Evolutionary conservation across 139 green algal species (phyloP), one percentile per base, ranked within the genome.

Genomic region (Picochlorum sp.): DNA sequence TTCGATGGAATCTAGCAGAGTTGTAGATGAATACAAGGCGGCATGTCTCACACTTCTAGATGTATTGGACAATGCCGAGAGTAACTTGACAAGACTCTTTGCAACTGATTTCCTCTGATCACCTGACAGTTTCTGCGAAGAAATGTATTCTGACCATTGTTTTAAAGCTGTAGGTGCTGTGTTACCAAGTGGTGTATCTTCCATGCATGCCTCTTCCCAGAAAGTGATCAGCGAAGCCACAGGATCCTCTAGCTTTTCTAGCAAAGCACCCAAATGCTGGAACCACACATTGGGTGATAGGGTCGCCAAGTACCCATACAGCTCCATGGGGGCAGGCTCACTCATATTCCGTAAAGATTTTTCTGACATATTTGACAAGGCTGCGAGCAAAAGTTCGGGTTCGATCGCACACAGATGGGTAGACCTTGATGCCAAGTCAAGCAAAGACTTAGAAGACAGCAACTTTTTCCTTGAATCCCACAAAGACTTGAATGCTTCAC

Each of bases 41-140:
- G 70, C 63, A 1, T n/a, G 7, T 11, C 70, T 62, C 44, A 72
- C 49, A 11, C 10, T 49, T 13, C 45, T 28, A 45, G 45, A n/a
- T 10, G 70, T 50, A 57, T 68, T 54, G 63, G 26, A 23, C 34
- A 76, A 31, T 34, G 38, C 47, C 9, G 47, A 54, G 16, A 54
- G 47, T 21, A 54, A 24, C 18, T 54, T 54, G 18, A 21, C 16
- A 54, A 41, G 5, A 41, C 34, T 41, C 34, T 41, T 6, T 11
- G 34, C 7, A 4, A 41, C 34, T 41, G 34, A 41, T 41, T 41
- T 41, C 34, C 14, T 41, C 34, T 41, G 34, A 41, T 41, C 8
- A 11, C 34, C 34, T 4, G 34, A 41, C 34, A 41, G 34, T 41
- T 41, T 41, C 34, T 41, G 34, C 7, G 34, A 41, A 41, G 34